Conservation (phyloP, 257 asterid genomes). For the Jacaranda mimosifolia region DNA sequence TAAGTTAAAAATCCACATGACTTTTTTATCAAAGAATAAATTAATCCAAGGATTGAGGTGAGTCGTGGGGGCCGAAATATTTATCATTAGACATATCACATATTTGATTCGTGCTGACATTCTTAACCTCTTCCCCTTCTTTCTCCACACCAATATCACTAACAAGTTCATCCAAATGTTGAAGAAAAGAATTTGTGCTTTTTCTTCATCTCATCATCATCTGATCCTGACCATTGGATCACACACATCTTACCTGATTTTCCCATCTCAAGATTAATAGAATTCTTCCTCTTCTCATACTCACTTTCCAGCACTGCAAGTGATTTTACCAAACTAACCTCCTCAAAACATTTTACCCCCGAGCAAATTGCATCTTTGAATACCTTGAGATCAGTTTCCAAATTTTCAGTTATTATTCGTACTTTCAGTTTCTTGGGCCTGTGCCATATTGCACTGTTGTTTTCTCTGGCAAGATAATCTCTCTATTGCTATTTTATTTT, state of each 20-base stretch:
- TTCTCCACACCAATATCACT: constrained; percentile 2
- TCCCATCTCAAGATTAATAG: constrained; percentile 72
- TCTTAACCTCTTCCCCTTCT: constrained; percentile 39
- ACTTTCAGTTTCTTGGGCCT: too few relatives aligned
- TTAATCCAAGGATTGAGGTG: too few relatives aligned
- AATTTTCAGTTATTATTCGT: neutral
- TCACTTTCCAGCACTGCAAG: constrained; percentile 51
- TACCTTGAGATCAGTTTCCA: constrained; percentile 59
- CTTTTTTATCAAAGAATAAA: too few relatives aligned
- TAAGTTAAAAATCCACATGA: too few relatives aligned
- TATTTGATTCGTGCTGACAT: too few relatives aligned
- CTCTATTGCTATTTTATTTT: too few relatives aligned
- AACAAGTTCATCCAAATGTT: constrained; percentile 49
- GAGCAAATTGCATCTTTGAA: constrained; percentile 50
- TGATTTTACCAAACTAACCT: constrained; percentile 60
- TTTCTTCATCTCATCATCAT: constrained; percentile 51
- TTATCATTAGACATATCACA: too few relatives aligned
- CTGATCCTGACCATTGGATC: constrained; percentile 30
- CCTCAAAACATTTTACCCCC: constrained; percentile 62
- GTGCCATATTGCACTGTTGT: too few relatives aligned
- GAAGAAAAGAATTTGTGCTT: constrained; percentile 43
- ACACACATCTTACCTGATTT: constrained; percentile 30
- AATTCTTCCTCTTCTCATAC: constrained; percentile 53
- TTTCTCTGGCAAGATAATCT: too few relatives aligned
- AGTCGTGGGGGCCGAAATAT: too few relatives aligned